Evolutionary conservation across 306 rosid species (phyloP), one percentile per base, ranked within the genome.

Genomic region (Quercus robur): DNA sequence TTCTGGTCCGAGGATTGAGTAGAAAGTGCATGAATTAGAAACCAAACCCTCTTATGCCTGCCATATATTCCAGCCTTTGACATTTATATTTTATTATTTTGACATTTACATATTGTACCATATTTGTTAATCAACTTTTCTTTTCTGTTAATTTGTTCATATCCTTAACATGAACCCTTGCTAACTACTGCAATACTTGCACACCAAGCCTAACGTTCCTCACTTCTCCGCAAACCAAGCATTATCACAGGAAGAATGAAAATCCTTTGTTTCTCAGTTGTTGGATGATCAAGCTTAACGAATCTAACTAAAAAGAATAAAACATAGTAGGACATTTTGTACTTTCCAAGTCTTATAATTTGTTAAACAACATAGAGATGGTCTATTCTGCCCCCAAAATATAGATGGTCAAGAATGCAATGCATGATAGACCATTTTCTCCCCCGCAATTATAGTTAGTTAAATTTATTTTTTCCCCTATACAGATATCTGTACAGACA

Each of bases 381-480:
- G 14, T 10, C 28, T 68, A 9, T 13, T 46, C 23, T 46, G 15
- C 79, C 70, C 79, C 79, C 59, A 70, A 41, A 74, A 59, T 15
- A 18, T 35, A 69, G 44, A 78, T 49, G 78, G 52, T 74, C 35
- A 76, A 83, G 26, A 85, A 61, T 81, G 66, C 46, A 1, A 61
- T 81, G 70, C 46, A 1, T 26, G 38, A 64, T 11, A 49, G 71
- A 71, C 75, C 52, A 76, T 75, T 20, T 77, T 75, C 78, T 83
- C 83, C 85, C 81, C 85, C 86, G 80, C 71, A 86, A 71, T 70
- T 73, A 41, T 79, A 81, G 84, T 83, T 79, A 68, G 51, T 77
- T 80, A 75, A 77, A 74, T 41, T 41, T 41, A 73, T 73, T 76
- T 74, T 28, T 57, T 55, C 38, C 46, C 18, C 11, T 49, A 49